These are phyloP conservation scores for Cucurbita pepo DNA, from an alignment of 306 rosid species.

Conservation along the genomic window DNA sequence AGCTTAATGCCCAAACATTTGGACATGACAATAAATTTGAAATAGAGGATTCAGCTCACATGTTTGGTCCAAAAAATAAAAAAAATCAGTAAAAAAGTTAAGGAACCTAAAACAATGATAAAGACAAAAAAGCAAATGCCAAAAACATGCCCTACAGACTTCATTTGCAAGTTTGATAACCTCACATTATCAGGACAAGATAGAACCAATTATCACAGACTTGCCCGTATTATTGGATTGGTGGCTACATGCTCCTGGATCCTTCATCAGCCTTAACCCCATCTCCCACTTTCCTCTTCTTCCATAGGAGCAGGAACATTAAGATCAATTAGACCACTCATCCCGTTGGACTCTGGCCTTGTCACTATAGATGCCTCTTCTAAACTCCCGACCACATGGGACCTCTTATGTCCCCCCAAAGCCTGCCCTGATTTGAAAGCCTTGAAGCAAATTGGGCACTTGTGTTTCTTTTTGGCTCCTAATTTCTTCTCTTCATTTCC, in stretches of 20 bases:
- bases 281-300: conserved; percentile 28
- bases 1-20: neutral
- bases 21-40: neutral
- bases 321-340: conserved; percentile 58
- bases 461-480: conserved; percentile 49
- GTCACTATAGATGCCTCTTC: conserved; percentile 38
- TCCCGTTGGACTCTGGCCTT: conserved; percentile 23
- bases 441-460: conserved; percentile 72
- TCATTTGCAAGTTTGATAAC: neutral
- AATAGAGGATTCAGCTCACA: neutral
- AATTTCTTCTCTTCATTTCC: conserved; percentile 26
- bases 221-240: conserved; percentile 6
- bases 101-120: neutral
- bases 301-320: conserved; percentile 78
- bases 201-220: neutral
- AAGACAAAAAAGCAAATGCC: neutral
- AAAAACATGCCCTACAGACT: conserved; percentile 4
- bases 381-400: conserved; percentile 68
- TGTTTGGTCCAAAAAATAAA: neutral
- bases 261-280: conserved; percentile 17
- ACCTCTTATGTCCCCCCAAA: conserved; percentile 93
- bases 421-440: conserved; percentile 85
- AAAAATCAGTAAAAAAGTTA: neutral
- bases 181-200: neutral
- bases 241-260: conserved; percentile 3